Percentiles rank a stretch among this genome's conserved stretches.
These are phyloP conservation scores for Amaranthus cruentus DNA, from an alignment of 148 eudicot species.

Conservation along the genomic window DNA sequence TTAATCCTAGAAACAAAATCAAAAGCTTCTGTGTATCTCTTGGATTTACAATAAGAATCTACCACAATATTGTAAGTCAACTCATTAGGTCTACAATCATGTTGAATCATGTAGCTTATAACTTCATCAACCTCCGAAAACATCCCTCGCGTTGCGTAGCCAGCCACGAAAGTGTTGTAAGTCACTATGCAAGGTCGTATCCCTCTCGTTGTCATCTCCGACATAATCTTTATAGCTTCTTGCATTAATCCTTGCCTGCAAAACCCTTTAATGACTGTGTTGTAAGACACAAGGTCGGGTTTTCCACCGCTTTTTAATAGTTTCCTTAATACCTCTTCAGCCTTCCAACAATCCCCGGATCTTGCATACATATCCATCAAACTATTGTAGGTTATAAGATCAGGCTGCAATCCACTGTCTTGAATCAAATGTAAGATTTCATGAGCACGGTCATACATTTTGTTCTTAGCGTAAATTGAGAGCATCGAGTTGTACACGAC, in stretches of 20 bases:
- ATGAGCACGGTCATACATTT: constrained; percentile 66
- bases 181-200: constrained; percentile 86
- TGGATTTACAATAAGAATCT: constrained; percentile 75
- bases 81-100: constrained; percentile 67
- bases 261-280: constrained; percentile 85
- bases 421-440: constrained; percentile 44
- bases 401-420: constrained; percentile 62
- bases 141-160: constrained; percentile 59
- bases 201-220: constrained; percentile 70
- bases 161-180: constrained; percentile 78
- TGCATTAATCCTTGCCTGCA: constrained; percentile 81
- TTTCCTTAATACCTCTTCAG: constrained; percentile 58
- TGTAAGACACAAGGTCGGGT: constrained; percentile 80
- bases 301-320: constrained; percentile 43
- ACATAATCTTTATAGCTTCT: constrained; percentile 63
- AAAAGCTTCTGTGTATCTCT: constrained; percentile 56
- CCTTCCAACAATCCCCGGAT: constrained; percentile 80
- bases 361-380: constrained; percentile 87
- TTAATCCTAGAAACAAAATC: constrained; percentile 58
- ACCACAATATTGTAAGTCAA: constrained; percentile 69
- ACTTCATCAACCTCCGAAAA: constrained; percentile 70
- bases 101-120: constrained; percentile 68
- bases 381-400: constrained; percentile 75
- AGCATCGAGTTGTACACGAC: constrained; percentile 78
- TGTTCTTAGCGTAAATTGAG: constrained; percentile 67